These are phyloP conservation scores for Entonaema liquescens DNA, from an alignment of 495 filamentous ascomycete species.

Conservation along the genomic window DNA sequence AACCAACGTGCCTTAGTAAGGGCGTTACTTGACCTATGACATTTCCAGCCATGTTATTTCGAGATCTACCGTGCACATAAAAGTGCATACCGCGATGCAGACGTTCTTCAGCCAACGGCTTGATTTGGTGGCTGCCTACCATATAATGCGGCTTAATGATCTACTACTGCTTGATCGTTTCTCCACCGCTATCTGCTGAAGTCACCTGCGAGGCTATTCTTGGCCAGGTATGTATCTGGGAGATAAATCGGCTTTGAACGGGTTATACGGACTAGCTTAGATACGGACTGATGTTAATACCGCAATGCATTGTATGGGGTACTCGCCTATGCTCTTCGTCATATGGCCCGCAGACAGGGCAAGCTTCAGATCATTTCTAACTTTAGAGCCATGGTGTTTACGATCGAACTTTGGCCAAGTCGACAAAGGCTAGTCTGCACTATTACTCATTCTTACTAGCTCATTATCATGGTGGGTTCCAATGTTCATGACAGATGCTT, in stretches of 20 bases:
- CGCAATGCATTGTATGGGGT: not conserved
- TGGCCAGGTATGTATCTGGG: not conserved
- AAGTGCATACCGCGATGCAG: not conserved
- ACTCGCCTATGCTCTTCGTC: not conserved
- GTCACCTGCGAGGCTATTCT: not conserved
- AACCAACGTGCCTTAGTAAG: not conserved
- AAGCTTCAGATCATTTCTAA: slow-evolving; percentile 3
- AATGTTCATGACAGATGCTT: not conserved
- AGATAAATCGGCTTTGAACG: not conserved
- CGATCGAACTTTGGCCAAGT: not conserved
- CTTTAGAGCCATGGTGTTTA: not conserved
- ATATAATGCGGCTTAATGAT: slow-evolving; percentile 21
- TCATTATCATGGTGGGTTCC: not conserved
- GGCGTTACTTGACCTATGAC: slow-evolving; percentile 2
- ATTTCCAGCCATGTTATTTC: not conserved
- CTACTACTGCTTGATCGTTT: not conserved
- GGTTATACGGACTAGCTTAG: not conserved
- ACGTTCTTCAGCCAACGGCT: not conserved
- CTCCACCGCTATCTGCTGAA: not conserved
- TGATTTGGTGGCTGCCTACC: slow-evolving; percentile 5
- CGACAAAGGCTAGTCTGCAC: not conserved
- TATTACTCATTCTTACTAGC: not conserved
- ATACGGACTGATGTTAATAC: not conserved
- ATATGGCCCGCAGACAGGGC: not conserved
- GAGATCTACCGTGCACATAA: not conserved